Base-by-base conservation (phyloP, 306 rosid genomes). In the Oxytropis ochrocephala region DNA sequence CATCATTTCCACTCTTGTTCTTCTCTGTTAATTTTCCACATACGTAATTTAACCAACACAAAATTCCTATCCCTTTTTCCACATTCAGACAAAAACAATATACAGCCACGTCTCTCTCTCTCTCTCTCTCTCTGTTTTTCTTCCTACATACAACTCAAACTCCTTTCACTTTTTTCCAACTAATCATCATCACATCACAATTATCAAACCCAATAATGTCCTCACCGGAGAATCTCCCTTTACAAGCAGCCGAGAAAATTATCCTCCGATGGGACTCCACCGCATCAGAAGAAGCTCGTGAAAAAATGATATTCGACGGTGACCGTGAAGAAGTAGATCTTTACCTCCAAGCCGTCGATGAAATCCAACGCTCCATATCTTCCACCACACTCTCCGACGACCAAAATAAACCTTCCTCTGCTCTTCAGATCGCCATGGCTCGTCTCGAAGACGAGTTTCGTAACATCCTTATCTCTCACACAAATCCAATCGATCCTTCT, bases 341-440 rank as follows among this genome's bases (percentile, higher is more conserved):
- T 14, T 95, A 95, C 73, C 84, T 95, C 16, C 84, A 53, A 10
- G 99, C 99, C 52, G 96, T 95, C 2, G 99, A 95, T 39, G 90
- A 91, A 86, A 91, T 95, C 89, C 99, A 87, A 59, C 90, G 85
- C 14, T 91, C 96, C 7, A 48, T 94, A 39, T 90, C 92, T 11
- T 77, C 84, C 7, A 64, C 85, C 24, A 59, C 97, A 0, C 60
- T 85, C 43, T 76, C 88, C 39, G 96, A 84, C 16, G 88, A 84
- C 30, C 87, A 75, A 10, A 63, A 53, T 50, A 87, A 89, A 41
- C 86, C 76, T 72, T 81, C 72, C 85, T 87, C 95, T 29, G 78
- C 95, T 32, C 76, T 91, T 58, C 97, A 89, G 93, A 91, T 95
- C 91, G 97, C 97, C 80, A 95, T 95, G 99, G 97, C 99, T 13